Base-by-base conservation (phyloP, 768 basidiomycete species). In the Hydnum rufescens region DNA sequence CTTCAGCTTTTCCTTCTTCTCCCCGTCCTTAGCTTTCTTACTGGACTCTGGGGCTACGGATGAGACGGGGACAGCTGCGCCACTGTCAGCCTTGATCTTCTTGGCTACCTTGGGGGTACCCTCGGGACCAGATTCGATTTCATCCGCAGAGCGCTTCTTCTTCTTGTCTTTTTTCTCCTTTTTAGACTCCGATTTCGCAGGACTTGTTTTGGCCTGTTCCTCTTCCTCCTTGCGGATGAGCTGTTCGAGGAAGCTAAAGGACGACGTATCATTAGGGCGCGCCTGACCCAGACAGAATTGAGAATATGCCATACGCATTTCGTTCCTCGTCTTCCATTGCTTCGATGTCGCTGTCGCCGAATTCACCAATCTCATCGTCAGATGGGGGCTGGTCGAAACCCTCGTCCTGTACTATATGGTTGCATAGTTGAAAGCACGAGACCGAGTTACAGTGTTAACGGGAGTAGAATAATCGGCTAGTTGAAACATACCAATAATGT, bases 81-180 rank as follows among this genome's bases (percentile, higher is more conserved):
- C 63, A 36, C 47, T 59, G 53, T 63, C 65, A 26, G 53, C 52
- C 61, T 65, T 67, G 32, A 61, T 60, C 62, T 67, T 66, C 64
- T 68, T 68, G 42, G 59, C 59, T 48, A 22, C 36, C 22, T 39
- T 22, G 36, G 13, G 13, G 36, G 22, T 22, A 13, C 36, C 36
- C 13, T 13, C 13, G 13, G 36, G 36, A 39, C 36, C 36, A 39
- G 36, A 13, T 13, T n/a, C n/a, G n/a, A n/a, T n/a, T n/a, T 39
- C 36, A 13, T 39, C 36, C 13, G 36, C 36, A 13, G 36, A 22
- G 13, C 36, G 36, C 36, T 39, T 66, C 62, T 67, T 66, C 62
- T 64, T 64, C 57, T 64, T 60, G 49, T 58, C 59, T n/a, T n/a
- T n/a, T n/a, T n/a, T n/a, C n/a, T n/a, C n/a, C 58, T 66, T 66